A percentile compares a stretch with the other conserved stretches of the same genome.
These are phyloP conservation scores for Vitis rotundifolia DNA, from an alignment of 164 flowering plant species.

Conservation along the genomic window DNA sequence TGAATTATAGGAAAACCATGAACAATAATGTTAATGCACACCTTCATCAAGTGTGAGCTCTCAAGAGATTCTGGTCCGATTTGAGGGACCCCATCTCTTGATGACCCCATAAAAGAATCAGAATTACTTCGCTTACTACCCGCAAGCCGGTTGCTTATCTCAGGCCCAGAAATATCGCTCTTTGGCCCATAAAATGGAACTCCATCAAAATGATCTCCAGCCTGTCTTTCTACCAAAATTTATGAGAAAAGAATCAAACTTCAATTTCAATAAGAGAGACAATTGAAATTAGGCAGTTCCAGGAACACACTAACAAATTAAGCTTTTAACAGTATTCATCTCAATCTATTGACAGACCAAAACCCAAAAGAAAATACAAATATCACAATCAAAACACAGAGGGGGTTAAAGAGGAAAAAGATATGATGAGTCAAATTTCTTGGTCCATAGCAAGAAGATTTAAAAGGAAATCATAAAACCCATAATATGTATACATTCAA, in stretches of 20 bases:
- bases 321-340: no score
- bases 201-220: conserved; percentile 62
- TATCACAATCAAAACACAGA: no score
- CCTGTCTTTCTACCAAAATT: conserved; percentile 57
- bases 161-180: conserved; percentile 58
- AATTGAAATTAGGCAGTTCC: no score
- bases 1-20: not conserved
- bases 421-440: no score
- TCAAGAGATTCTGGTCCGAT: conserved; percentile 53
- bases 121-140: conserved; percentile 75
- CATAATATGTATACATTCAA: no score
- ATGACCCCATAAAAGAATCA: conserved; percentile 62
- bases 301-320: no score
- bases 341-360: no score
- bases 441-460: no score
- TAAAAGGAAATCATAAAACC: no score
- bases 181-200: conserved; percentile 65
- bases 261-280: not conserved
- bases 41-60: conserved; percentile 70
- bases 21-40: conserved; percentile 12
- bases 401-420: no score
- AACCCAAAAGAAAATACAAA: no score
- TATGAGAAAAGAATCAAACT: conserved; percentile 23
- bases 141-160: conserved; percentile 45
- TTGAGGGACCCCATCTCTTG: conserved; percentile 52